Conservation (phyloP, 2,329 filamentous ascomycete species). For the Thermoascus crustaceus region DNA sequence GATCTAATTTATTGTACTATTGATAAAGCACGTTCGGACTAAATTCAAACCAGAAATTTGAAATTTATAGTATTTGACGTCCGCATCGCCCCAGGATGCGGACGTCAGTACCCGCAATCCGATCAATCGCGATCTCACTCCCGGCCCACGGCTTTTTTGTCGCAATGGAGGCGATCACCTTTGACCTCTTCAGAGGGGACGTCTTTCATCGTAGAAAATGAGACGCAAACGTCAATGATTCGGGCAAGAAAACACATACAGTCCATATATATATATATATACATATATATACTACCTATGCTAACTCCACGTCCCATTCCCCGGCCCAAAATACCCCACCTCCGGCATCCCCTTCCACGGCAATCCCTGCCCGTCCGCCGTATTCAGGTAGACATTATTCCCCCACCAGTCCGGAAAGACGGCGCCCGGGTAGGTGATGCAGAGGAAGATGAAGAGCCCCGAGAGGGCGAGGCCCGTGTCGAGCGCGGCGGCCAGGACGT, state of each 20-base stretch:
- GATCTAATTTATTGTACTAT: no score
- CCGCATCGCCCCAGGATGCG: background rate
- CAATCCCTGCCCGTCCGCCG: constrained; percentile 21
- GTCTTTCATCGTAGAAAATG: no score
- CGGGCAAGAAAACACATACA: no score
- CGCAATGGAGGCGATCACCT: background rate
- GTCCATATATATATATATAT: no score
- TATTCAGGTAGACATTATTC: constrained; percentile 25
- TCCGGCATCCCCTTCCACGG: constrained; percentile 19
- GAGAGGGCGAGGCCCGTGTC: constrained; percentile 27
- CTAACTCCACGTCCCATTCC: constrained; percentile 20
- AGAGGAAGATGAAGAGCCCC: constrained; percentile 30
- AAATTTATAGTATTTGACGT: no score
- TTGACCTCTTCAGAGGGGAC: no score
- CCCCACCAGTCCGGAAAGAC: constrained; percentile 27
- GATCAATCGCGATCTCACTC: background rate
- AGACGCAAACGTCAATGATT: no score
- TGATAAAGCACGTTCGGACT: no score
- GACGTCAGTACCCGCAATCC: background rate
- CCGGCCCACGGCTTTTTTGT: background rate
- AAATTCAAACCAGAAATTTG: no score
- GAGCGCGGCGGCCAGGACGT: constrained; percentile 34
- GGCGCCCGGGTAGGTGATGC: constrained; percentile 24
- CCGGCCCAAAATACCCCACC: constrained; percentile 23
- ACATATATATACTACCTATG: no score